Base-by-base conservation (phyloP, 2,329 filamentous ascomycete species). In the Stagonosporopsis cucurbitacearum region DNA sequence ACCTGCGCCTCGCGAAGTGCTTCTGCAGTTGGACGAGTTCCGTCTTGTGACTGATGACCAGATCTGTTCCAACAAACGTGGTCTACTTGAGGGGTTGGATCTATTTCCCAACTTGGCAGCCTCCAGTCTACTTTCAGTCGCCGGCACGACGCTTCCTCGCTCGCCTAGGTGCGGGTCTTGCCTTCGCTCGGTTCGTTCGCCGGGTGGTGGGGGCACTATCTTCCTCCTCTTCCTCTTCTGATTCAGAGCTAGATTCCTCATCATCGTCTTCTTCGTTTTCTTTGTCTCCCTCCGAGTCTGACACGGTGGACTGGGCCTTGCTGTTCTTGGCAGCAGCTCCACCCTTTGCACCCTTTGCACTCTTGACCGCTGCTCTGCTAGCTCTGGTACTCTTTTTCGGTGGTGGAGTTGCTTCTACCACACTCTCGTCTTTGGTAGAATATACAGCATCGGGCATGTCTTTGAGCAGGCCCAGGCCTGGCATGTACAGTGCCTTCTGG, bases 261-360 rank as follows among this genome's bases (percentile, higher is more conserved):
- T 69, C 68, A 6, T 71, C 69, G 13, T 69, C 70, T 12, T 72
- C 69, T 6, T 71, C 64, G 5, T 74, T 69, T 7, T 80, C 70
- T 54, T 80, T 77, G 26, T 80, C 77, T 26, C 79, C 76, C 3
- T 69, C 65, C 33, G 69, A 69, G 7, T 72, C 68, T 6, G 67
- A 72, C 11, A 68, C 67, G 23, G 66, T 65, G 22, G 70, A 68
- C 43, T 72, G 70, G 13, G 69, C 63, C 57, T 74, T 74, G 25
- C 22, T 65, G 43, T 62, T 67, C 55, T 70, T 74, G 20, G 63
- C 62, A 48, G 62, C 62, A 2, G 64, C 62, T 45, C 54, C 60
- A 26, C 60, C 46, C 50, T 70, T 75, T 28, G 60, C 47, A 11
- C 39, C 59, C 56, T 69, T 71, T 20, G 53, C 65, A n/a, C 43